Percentiles rank a stretch among this genome's conserved stretches.
These are phyloP conservation scores for Metrosideros polymorpha DNA, from an alignment of 441 rosid genomes.

Conservation along the genomic window DNA sequence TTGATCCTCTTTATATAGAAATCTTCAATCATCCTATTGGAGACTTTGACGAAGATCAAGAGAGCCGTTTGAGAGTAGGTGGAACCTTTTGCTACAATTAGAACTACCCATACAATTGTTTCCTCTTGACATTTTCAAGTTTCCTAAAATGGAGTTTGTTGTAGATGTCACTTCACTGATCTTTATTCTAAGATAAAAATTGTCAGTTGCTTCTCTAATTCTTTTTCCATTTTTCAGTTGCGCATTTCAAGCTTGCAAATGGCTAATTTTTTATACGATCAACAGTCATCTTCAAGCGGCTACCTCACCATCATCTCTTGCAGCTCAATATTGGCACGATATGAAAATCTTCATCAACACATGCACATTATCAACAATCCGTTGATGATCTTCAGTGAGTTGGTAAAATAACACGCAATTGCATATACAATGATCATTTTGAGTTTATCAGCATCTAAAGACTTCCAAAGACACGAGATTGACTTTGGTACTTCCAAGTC, in stretches of 20 bases:
- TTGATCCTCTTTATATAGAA: not conserved
- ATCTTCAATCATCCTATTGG: not conserved
- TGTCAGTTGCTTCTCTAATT: not conserved
- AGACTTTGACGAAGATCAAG: not conserved
- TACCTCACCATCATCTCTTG: not conserved
- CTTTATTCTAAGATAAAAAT: not conserved
- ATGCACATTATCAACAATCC: not conserved
- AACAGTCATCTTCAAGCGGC: not conserved
- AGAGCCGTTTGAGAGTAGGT: not conserved
- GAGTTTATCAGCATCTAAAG: no score
- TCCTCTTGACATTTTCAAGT: not conserved
- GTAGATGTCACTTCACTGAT: not conserved
- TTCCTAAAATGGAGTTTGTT: not conserved
- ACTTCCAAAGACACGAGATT: not conserved
- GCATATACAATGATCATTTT: not conserved
- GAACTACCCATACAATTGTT: not conserved
- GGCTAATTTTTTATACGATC: not conserved
- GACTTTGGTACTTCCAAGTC: not conserved
- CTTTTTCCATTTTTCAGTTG: not conserved
- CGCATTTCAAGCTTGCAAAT: not conserved
- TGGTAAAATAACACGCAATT: not conserved
- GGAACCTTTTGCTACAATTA: no score
- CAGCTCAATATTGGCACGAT: not conserved
- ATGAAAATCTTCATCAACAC: not conserved
- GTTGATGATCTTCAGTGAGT: not conserved